Percentiles rank a stretch among this genome's conserved stretches.
These are phyloP conservation scores for Coemansia pectinata DNA, from an alignment of 192 early-diverging fungal genomes.

Conservation along the genomic window DNA sequence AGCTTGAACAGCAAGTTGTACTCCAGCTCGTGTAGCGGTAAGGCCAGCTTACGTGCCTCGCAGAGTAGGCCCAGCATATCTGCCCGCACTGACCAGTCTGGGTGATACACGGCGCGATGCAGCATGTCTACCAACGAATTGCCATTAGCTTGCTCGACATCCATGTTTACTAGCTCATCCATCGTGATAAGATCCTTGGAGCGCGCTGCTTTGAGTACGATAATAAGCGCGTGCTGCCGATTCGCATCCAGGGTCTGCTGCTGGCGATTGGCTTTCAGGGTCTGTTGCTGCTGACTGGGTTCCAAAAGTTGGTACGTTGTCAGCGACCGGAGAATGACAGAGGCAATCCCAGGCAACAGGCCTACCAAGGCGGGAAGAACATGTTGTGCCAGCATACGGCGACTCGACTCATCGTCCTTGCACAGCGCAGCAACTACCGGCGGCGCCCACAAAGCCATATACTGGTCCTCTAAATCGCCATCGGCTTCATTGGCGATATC, in stretches of 20 bases:
- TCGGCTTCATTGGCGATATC: background rate
- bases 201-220: conserved; percentile 47
- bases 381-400: conserved; percentile 45
- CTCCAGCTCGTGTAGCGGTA: conserved; percentile 63
- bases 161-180: conserved; percentile 26
- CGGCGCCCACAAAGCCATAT: conserved; percentile 25
- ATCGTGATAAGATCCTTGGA: conserved; percentile 38
- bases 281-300: background rate
- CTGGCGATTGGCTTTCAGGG: background rate
- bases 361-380: conserved; percentile 30
- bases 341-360: conserved; percentile 24
- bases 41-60: conserved; percentile 70
- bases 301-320: background rate
- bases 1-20: conserved; percentile 66
- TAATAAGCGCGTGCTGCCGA: conserved; percentile 51
- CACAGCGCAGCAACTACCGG: conserved; percentile 38
- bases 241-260: conserved; percentile 28
- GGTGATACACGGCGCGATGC: conserved; percentile 67
- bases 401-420: conserved; percentile 45
- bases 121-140: conserved; percentile 46
- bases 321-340: conserved; percentile 22
- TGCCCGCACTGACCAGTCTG: conserved; percentile 69
- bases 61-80: conserved; percentile 82
- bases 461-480: conserved; percentile 18
- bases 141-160: background rate